Evolutionary conservation across 495 filamentous ascomycete genomes (phyloP).

Genomic region (Gamarada debralockiae): DNA sequence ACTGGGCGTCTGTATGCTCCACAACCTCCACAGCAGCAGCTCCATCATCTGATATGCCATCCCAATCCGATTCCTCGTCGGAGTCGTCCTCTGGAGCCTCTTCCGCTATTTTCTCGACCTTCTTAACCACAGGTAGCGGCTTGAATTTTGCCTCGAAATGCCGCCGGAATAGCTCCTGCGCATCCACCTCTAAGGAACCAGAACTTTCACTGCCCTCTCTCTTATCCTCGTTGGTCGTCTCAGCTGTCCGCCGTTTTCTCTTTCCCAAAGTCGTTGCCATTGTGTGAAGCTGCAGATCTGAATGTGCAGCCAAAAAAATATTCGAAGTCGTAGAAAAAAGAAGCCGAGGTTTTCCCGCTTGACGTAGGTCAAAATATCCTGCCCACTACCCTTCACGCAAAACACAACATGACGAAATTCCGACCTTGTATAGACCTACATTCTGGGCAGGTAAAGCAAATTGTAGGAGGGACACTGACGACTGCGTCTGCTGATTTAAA

Average conservation of each 20-base stretch:
- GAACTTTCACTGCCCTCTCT: slow-evolving; percentile 4
- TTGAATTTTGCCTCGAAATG: slow-evolving; percentile 87
- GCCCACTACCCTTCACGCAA: slow-evolving; percentile 6
- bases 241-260: slow-evolving; percentile 28
- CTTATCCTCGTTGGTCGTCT: not conserved
- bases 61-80: slow-evolving; percentile 56
- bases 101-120: slow-evolving; percentile 16
- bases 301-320: not conserved
- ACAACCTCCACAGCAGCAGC: slow-evolving; percentile 53
- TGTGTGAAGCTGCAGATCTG: not conserved
- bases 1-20: slow-evolving; percentile 48
- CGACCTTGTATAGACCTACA: slow-evolving; percentile 97
- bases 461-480: slow-evolving; percentile 89
- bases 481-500: slow-evolving; percentile 60
- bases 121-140: slow-evolving; percentile 50
- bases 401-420: slow-evolving; percentile 80
- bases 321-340: not conserved
- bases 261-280: slow-evolving; percentile 30
- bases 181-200: slow-evolving; percentile 12
- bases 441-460: slow-evolving; percentile 94
- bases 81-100: slow-evolving; percentile 11
- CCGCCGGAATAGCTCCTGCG: slow-evolving; percentile 63
- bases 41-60: slow-evolving; percentile 47
- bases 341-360: slow-evolving; percentile 11
- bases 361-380: not conserved